Evolutionary conservation across 805 yeast genomes (phyloP).

Genomic region (Metschnikowia cubensis): DNA sequence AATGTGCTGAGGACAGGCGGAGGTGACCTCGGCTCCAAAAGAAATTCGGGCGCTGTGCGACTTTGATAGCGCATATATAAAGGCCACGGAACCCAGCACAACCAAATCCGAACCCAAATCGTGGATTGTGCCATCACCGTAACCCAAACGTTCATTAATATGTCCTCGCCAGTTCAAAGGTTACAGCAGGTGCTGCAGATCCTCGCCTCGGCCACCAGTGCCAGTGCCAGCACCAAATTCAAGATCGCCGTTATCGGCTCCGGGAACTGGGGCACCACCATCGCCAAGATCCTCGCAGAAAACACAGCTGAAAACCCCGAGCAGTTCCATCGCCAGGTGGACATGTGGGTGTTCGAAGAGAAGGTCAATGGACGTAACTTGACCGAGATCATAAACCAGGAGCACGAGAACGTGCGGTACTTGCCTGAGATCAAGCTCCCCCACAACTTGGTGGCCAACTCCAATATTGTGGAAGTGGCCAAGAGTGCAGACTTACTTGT

Average conservation of each 20-base stretch:
- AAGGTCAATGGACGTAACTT: constrained; percentile 68
- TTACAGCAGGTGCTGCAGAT: constrained; percentile 19
- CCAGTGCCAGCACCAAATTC: constrained; percentile 25
- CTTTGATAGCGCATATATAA: background rate
- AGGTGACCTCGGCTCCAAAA: background rate
- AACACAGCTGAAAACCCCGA: constrained; percentile 69
- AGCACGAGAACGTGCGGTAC: constrained; percentile 93
- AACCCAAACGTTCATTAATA: background rate
- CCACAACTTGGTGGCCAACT: constrained; percentile 80
- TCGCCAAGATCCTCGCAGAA: constrained; percentile 93
- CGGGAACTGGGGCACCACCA: constrained; percentile 98
- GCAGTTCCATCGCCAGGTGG: constrained; percentile 67
- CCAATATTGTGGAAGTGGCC: constrained; percentile 74
- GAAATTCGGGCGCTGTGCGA: background rate
- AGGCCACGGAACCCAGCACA: background rate
- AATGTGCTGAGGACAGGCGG: background rate
- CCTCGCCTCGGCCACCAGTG: constrained; percentile 13
- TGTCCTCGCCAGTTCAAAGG: constrained; percentile 16
- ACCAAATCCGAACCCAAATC: background rate
- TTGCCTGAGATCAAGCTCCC: constrained; percentile 88
- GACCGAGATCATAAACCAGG: constrained; percentile 84
- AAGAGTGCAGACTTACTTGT: constrained; percentile 79
- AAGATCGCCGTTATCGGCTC: constrained; percentile 65
- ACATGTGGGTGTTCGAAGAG: constrained; percentile 98
- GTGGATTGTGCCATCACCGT: background rate